Evolutionary conservation across 169 alveolate genomes (phyloP).

Genomic region (Plasmodium coatneyi): DNA sequence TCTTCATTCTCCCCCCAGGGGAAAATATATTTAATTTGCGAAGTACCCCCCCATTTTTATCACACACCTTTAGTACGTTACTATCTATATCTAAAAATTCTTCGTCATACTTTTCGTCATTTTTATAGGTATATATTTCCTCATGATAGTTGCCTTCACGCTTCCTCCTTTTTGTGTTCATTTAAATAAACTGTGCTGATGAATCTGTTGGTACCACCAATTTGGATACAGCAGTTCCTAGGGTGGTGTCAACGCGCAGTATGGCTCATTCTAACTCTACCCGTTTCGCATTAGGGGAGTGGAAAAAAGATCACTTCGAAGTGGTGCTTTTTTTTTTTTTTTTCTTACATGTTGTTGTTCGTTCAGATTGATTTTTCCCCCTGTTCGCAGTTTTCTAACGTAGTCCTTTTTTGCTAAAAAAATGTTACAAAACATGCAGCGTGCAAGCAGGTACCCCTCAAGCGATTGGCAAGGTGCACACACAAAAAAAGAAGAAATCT

Average conservation of each 20-base stretch:
- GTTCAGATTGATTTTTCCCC: neutral
- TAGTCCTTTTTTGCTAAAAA: neutral
- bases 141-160: conserved; percentile 15
- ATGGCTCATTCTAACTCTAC: neutral
- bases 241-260: neutral
- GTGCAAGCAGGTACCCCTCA: neutral
- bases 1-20: neutral
- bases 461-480: neutral
- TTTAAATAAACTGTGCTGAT: neutral
- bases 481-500: neutral
- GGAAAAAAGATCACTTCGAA: neutral
- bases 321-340: neutral
- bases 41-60: neutral
- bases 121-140: conserved; percentile 54
- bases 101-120: conserved; percentile 63
- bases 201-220: neutral
- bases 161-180: conserved; percentile 12
- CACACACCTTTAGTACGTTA: conserved; percentile 10
- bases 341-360: neutral
- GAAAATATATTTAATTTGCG: conserved; percentile 32
- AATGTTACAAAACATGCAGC: neutral
- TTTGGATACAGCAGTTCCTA: neutral
- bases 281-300: neutral
- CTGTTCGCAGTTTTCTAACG: neutral
- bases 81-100: conserved; percentile 62